These are phyloP conservation scores for Acanthamoeba rhysodes DNA, from an alignment of 208 protist species.

Conservation along the genomic window DNA sequence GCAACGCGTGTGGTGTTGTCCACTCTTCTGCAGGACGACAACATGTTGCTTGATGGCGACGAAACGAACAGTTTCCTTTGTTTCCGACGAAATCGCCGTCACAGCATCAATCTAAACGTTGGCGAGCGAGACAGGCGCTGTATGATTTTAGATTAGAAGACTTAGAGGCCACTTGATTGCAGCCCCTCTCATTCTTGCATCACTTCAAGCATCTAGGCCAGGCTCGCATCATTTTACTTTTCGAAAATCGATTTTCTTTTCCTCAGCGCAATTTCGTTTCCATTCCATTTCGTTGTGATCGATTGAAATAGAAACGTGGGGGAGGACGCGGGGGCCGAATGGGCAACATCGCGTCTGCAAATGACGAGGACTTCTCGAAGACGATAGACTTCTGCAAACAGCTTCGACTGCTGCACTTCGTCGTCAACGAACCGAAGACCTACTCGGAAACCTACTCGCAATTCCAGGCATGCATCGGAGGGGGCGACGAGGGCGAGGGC, in stretches of 20 bases:
- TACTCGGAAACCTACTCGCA: not conserved
- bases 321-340: not conserved
- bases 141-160: too few species aligned
- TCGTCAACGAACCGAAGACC: not conserved
- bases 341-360: not conserved
- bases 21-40: not conserved
- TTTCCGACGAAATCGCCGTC: not conserved
- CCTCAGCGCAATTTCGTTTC: too few species aligned
- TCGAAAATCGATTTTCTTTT: too few species aligned
- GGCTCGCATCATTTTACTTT: too few species aligned
- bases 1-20: not conserved
- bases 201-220: too few species aligned
- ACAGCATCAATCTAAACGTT: not conserved
- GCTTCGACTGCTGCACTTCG: constrained; percentile 23
- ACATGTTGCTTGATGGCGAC: not conserved
- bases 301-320: too few species aligned
- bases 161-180: not conserved
- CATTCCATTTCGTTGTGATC: too few species aligned
- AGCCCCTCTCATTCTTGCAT: not conserved
- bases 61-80: too few species aligned
- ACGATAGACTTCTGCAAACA: constrained; percentile 49
- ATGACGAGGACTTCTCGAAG: constrained; percentile 37
- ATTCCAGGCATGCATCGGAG: not conserved
- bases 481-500: not conserved
- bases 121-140: too few species aligned